A percentile compares a stretch with the other conserved stretches of the same genome.
phyloP scores from a whole-genome alignment of 345 rosid species.

The Hevea brasiliensis region DNA sequence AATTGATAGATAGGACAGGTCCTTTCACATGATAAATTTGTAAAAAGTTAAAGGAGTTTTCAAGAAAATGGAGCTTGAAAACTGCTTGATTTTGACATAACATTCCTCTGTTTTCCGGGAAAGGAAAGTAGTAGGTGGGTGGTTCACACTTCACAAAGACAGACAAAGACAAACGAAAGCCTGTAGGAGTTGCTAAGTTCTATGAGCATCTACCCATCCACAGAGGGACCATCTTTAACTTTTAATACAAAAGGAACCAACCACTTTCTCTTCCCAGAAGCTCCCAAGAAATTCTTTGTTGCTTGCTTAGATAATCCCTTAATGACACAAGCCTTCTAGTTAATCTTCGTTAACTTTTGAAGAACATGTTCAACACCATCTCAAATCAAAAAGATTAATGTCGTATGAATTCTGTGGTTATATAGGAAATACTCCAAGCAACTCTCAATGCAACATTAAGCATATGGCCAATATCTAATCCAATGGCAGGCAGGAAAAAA shows the following conservation, averaged over 20 bases:
- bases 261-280: not conserved
- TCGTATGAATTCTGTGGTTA: too few relatives aligned
- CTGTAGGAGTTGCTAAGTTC: not conserved
- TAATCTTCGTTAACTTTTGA: too few relatives aligned
- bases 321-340: not conserved
- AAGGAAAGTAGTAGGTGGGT: too few relatives aligned
- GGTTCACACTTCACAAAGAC: not conserved
- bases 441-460: too few relatives aligned
- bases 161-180: not conserved
- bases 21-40: not conserved
- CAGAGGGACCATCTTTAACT: not conserved
- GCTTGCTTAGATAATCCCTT: too few relatives aligned
- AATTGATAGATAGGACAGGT: too few relatives aligned
- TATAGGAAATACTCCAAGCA: too few relatives aligned
- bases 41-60: too few relatives aligned
- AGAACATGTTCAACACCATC: too few relatives aligned
- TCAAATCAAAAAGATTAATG: too few relatives aligned
- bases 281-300: not conserved
- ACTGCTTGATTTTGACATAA: not conserved
- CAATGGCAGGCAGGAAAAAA: too few relatives aligned
- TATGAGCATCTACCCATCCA: not conserved
- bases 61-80: not conserved
- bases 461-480: too few relatives aligned
- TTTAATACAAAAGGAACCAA: not conserved
- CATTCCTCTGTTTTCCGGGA: not conserved